Evolutionary conservation across 202 grass and related monocot genomes (phyloP).

Genomic region (Setaria italica): DNA sequence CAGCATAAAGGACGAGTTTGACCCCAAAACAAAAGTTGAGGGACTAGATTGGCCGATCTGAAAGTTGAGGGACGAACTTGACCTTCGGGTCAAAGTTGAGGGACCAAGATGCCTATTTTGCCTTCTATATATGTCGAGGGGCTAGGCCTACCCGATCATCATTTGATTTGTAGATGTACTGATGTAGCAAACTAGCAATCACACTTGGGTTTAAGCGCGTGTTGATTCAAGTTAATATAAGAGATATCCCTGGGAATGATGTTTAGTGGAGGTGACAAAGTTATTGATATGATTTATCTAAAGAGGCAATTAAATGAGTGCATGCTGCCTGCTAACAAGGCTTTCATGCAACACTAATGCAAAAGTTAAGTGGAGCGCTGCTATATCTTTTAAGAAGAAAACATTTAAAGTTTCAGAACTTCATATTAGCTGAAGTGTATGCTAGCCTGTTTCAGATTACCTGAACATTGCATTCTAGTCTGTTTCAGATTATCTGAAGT

Average conservation of each 20-base stretch:
- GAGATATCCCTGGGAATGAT: conserved; percentile 14
- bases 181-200: background rate
- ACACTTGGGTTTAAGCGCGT: background rate
- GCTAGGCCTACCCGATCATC: background rate
- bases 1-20: too few species aligned
- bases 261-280: background rate
- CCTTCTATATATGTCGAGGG: background rate
- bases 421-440: background rate
- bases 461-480: too few species aligned
- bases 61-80: too few species aligned
- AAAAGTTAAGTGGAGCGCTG: background rate
- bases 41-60: too few species aligned
- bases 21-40: too few species aligned
- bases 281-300: conserved; percentile 12
- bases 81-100: too few species aligned
- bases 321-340: background rate
- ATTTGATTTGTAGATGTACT: background rate
- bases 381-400: conserved; percentile 2
- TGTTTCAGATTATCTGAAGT: background rate
- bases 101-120: too few species aligned
- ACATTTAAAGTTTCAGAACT: background rate
- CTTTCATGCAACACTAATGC: background rate
- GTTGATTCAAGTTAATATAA: background rate
- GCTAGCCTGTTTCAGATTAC: background rate
- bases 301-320: background rate